Evolutionary conservation across 805 yeast genomes (phyloP), one percentile per base, ranked within the genome.

Genomic region (Cyberlindnera mississippiensis): DNA sequence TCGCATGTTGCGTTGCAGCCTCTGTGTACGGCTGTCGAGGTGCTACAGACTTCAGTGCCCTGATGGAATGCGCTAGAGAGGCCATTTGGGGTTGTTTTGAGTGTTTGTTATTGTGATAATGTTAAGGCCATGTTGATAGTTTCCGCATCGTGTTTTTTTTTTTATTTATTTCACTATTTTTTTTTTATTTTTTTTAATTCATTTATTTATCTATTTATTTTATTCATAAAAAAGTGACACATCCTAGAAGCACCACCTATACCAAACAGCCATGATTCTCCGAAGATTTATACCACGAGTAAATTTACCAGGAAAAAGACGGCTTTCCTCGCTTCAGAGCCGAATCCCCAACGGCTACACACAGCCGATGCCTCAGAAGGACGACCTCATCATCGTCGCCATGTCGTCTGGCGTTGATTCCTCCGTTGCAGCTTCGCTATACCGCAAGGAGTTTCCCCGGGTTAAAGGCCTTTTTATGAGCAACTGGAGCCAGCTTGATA

Each of bases 371-470:
- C 91, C 91, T 0, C 47, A 52, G 0, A 49, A 49, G 9, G 60
- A 69, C 26, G 96, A 86, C 53, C 76, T 73, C 40, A 75, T 91
- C 17, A 66, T 85, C 16, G 78, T 93, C 5, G 96, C 98, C 7
- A 86, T 93, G 96, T 87, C 96, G 1, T 85, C 96, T 0, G 99
- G 99, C 0, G 98, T 93, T 1, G 99, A 93, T 62, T 90, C 97
- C 0, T 83, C 96, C 1, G 88, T 90, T 1, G 76, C 85, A 3
- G 97, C 98, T 0, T 79, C 85, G 0, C 42, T 85, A 46, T 80
- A 71, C 51, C 68, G 86, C 6, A 62, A 68, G n/a, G 57, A 66
- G 27, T 76, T 72, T 51, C 66, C 67, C 3, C 77, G 84, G 35
- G 93, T 85, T 2, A 63, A 72, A 34, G 99, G 97, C 0, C 71